Evolutionary conservation across 495 filamentous ascomycete genomes (phyloP), one percentile per base, ranked within the genome.

Genomic region (Friedmanniomyces simplex): DNA sequence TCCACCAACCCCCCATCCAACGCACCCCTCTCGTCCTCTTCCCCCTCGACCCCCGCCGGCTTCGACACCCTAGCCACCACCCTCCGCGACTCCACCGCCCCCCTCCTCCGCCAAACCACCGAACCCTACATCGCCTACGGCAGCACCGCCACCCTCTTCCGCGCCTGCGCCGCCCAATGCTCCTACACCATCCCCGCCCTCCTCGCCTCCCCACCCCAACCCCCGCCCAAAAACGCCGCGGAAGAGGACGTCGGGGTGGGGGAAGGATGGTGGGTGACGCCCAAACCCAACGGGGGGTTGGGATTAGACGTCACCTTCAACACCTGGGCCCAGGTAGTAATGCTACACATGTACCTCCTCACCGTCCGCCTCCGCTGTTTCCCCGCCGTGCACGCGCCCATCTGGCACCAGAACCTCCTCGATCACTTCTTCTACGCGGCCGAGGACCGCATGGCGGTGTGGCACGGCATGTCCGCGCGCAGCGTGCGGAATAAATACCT

Each of bases 361-460:
- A 85, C 85, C n/a, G 85, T 86, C n/a, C 85, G 91, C 42, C 73
- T 96, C 47, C 87, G 93, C 49, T 77, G 77, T 58, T 79, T 93
- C 57, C 85, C 86, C 21, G 68, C 76, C 2, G 71, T 70, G n/a
- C 76, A 83, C 21, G 78, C 76, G 26, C 74, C 73, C 50, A 74
- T 76, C 12, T 89, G 85, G 76, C 82, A 85, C 53, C 87, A 87
- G 58, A 83, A 89, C 66, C 75, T 87, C 39, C 81, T 93, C 32
- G 88, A 98, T 70, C 89, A 96, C 68, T 95, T 93, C 76, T 97
- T 95, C 72, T 86, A 87, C 73, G 83, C 86, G 61, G 87, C 88
- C 34, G 93, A 98, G 73, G 81, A 86, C 65, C 83, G 83, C 68
- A 96, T 98, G 88, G 78, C 79, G 49, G 76, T 76, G 18, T 69